Base-by-base conservation (phyloP, 805 yeast species). In the Candida lessepsii region DNA sequence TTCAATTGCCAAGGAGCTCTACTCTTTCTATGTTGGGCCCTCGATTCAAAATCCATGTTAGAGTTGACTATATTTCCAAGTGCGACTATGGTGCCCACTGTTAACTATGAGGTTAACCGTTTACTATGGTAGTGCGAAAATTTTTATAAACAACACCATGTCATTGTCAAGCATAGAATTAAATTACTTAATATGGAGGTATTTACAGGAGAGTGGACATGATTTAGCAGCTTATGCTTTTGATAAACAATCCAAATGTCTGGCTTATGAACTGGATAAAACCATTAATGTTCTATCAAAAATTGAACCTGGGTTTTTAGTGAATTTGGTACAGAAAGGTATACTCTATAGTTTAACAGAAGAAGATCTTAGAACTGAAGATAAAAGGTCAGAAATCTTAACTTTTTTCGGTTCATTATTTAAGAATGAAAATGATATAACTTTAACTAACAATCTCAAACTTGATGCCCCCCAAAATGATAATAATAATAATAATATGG, bases 111-210 rank as follows among this genome's bases (percentile, higher is more conserved):
- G n/a, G n/a, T n/a, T n/a, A 20, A 20, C 9, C 23, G 9, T 7
- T 20, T 7, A 9, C 9, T 20, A 20, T 20, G 23, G 23, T 20
- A 13, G 29, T 26, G 30, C 29, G 41, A 33, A 42, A 33, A 34
- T 29, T 30, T 27, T 37, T 32, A 36, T 7, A 26, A 17, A 15
- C 9, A 17, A 7, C 5, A 24, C 6, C 14, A 87, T 88, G 96
- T 83, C 95, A 18, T 65, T 91, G 35, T 77, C 93, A 4, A 83
- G 93, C 41, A 80, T 76, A 42, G 95, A 89, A 61, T 75, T 91
- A 40, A 93, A 91, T 67, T 91, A 91, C 57, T 73, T 93, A 51
- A 78, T 91, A 39, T 93, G 96, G 96, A 67, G 97, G 46, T 93
- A 91, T 56, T 71, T 89, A 27, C 96, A 88, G 56, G 98, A 93